Evolutionary conservation across 257 asterid genomes (phyloP), one percentile per base, ranked within the genome.

Genomic region (Solanum clarkiae): DNA sequence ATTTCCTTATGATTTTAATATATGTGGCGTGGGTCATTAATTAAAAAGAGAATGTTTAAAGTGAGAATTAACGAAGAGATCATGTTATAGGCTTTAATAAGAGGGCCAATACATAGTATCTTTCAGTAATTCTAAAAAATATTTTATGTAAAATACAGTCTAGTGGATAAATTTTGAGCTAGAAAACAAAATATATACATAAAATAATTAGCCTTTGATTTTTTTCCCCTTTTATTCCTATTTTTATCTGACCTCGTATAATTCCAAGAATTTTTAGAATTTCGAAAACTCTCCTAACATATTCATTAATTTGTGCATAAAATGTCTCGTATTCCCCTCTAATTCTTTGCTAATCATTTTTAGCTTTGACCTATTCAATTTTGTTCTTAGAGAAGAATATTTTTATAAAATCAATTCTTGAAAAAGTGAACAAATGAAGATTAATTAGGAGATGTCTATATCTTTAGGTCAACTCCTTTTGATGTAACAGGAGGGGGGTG

Each of bases 381-480:
- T 79, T 80, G 83, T 59, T 68, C 84, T 22, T 13, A 5, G 40
- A 24, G 63, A 1, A 1, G 62, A 53, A 77, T 77, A 51, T 15
- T 24, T 77, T n/a, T 26, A 10, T 53, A 26, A 53, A 68, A 53
- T 20, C 3, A 7, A n/a, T 53, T 40, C 26, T 26, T 53, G 11
- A 5, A 53, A 79, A 53, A 26, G 49, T 53, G 65, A 51, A 32
- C 36, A 32, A 79, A 53, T 16, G 62, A 79, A 53, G 47, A 51
- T 17, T 79, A 79, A 53, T 32, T 51, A 79, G 65, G 65, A 79
- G 70, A 81, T 72, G 89, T 70, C 88, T 68, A 89, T 88, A 86
- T 87, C 88, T 77, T 4, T 81, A 86, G 92, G 95, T 92, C 95
- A 92, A 92, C 93, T 87, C 86, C 79, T 62, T 80, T 14, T 83